A percentile compares a stretch with the other conserved stretches of the same genome.
Conservation (phyloP, 148 eudicot genomes). For the Pouteria glomerata region DNA sequence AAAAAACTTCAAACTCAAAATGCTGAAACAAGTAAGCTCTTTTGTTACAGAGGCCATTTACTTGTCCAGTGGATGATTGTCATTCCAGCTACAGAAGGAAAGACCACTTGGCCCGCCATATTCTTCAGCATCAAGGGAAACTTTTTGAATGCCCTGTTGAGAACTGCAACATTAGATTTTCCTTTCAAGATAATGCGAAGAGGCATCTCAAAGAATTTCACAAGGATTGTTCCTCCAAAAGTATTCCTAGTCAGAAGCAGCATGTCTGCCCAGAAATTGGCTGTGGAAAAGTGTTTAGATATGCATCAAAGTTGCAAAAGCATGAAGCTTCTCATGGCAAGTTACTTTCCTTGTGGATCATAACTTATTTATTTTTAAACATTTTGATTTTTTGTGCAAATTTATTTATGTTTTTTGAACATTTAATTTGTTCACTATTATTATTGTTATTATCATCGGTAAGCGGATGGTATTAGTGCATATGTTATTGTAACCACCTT, state of each 20-base stretch:
- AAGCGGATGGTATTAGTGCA: no score
- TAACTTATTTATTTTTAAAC: no score
- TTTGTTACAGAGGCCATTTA: slow-evolving; percentile 66
- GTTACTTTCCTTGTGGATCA: background rate
- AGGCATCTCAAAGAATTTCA: slow-evolving; percentile 78
- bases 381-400: background rate
- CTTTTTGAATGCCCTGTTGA: slow-evolving; percentile 63
- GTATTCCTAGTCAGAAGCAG: slow-evolving; percentile 27
- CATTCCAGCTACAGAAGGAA: slow-evolving; percentile 69
- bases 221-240: slow-evolving; percentile 16
- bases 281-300: slow-evolving; percentile 83
- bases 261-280: slow-evolving; percentile 58
- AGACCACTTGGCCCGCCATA: slow-evolving; percentile 81
- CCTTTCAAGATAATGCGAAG: slow-evolving; percentile 52
- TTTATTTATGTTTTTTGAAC: background rate
- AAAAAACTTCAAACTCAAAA: background rate
- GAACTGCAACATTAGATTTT: slow-evolving; percentile 42
- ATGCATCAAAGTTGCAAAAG: slow-evolving; percentile 49
- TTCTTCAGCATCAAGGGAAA: slow-evolving; percentile 71
- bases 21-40: background rate
- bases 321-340: slow-evolving; percentile 80
- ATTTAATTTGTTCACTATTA: background rate
- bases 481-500: no score
- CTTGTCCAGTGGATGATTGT: slow-evolving; percentile 73
- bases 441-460: background rate